A percentile compares a stretch with the other conserved stretches of the same genome.
These are phyloP conservation scores for Fusarium verticillioides DNA, from an alignment of 2,329 filamentous ascomycete genomes.

Conservation along the genomic window DNA sequence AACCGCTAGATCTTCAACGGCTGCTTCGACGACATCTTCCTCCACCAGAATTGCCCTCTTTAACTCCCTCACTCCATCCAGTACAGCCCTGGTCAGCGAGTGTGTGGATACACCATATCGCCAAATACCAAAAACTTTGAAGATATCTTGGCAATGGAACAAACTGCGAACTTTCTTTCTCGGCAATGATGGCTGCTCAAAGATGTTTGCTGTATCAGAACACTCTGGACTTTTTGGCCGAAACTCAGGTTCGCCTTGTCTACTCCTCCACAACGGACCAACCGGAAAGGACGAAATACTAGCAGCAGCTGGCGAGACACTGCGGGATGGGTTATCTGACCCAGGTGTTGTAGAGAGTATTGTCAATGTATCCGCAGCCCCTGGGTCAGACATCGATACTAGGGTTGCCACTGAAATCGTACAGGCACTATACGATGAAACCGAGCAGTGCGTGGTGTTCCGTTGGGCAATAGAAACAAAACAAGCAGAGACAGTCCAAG, in stretches of 20 bases:
- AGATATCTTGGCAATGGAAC: conserved; percentile 38
- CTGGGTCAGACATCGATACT: conserved; percentile 15
- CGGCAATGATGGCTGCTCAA: conserved; percentile 24
- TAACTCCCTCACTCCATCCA: conserved; percentile 30
- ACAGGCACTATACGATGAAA: conserved; percentile 24
- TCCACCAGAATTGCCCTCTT: conserved; percentile 30
- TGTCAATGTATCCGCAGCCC: conserved; percentile 28
- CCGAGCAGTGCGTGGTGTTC: conserved; percentile 25
- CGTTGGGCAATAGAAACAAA: conserved; percentile 33
- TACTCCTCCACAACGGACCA: conserved; percentile 31
- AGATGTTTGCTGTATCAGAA: conserved; percentile 35
- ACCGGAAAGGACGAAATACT: conserved; percentile 30
- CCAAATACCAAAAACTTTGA: conserved; percentile 18
- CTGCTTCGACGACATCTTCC: conserved; percentile 27
- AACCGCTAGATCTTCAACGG: conserved; percentile 29
- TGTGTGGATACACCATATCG: conserved; percentile 27
- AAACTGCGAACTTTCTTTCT: conserved; percentile 33
- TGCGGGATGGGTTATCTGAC: conserved; percentile 22
- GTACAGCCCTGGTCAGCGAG: conserved; percentile 34
- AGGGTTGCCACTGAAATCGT: conserved; percentile 32
- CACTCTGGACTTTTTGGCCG: conserved; percentile 30
- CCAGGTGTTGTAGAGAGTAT: conserved; percentile 27
- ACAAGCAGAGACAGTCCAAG: conserved; percentile 10
- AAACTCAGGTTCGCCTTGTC: conserved; percentile 21
- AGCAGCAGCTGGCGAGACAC: conserved; percentile 28